Conservation (phyloP, 805 yeast genomes). For the Spathaspora passalidarum region DNA sequence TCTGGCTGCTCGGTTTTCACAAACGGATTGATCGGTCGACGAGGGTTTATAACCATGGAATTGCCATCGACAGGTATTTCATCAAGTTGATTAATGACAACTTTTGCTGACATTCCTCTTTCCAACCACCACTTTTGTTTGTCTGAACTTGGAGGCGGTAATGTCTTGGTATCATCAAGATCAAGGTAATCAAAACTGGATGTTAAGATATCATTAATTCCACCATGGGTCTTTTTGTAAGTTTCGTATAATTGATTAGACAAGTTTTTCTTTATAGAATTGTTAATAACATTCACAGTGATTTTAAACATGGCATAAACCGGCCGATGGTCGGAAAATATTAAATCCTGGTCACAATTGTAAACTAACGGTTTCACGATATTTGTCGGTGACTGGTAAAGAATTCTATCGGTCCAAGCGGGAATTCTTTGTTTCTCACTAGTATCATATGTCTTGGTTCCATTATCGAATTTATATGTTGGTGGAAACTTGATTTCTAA, state of each 20-base stretch:
- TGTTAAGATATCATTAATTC: conserved; percentile 34
- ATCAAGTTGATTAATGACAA: conserved; percentile 47
- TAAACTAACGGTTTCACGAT: conserved; percentile 59
- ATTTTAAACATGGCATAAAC: conserved; percentile 73
- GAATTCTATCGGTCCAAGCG: conserved; percentile 92
- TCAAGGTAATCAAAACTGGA: conserved; percentile 14
- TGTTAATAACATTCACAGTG: conserved; percentile 63
- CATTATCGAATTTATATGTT: conserved; percentile 89
- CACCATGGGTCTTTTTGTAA: conserved; percentile 47
- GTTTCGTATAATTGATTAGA: conserved; percentile 57
- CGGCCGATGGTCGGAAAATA: conserved; percentile 88
- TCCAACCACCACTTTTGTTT: conserved; percentile 89
- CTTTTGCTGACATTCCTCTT: conserved; percentile 71
- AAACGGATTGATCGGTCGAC: conserved; percentile 72
- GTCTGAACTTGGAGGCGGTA: conserved; percentile 91
- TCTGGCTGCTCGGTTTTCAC: conserved; percentile 49
- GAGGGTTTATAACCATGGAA: conserved; percentile 60
- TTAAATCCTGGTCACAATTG: conserved; percentile 51
- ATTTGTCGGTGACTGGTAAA: conserved; percentile 56
- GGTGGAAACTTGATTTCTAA: conserved; percentile 76
- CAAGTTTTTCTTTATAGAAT: conserved; percentile 51
- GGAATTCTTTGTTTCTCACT: conserved; percentile 93
- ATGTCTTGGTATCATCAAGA: conserved; percentile 28
- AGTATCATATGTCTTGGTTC: conserved; percentile 75
- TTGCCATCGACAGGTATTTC: conserved; percentile 17